Evolutionary conservation across 2,329 filamentous ascomycete species (phyloP).

Genomic region (Ophiostoma perfectum): DNA sequence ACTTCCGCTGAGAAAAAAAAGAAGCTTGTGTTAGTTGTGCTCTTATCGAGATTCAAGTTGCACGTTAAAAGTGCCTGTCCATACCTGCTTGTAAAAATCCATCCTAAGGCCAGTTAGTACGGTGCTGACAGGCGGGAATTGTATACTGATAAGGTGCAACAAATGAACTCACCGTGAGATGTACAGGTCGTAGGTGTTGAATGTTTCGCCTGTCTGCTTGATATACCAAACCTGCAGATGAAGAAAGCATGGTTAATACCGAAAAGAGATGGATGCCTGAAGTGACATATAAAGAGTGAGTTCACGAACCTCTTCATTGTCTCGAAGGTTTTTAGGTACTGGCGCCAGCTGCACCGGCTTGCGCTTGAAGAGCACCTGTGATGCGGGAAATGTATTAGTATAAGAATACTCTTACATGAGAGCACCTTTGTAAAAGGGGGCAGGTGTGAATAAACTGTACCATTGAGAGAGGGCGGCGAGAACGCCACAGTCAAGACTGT

Average conservation of each 20-base stretch:
- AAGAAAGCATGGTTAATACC: slow-evolving; percentile 41
- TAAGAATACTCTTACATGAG: background rate
- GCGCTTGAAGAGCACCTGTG: slow-evolving; percentile 87
- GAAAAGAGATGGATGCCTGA: slow-evolving; percentile 4
- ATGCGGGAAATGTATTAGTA: background rate
- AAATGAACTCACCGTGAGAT: slow-evolving; percentile 60
- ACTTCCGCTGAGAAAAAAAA: slow-evolving; percentile 36
- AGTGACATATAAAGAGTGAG: slow-evolving; percentile 19
- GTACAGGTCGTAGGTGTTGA: slow-evolving; percentile 82
- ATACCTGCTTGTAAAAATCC: slow-evolving; percentile 89
- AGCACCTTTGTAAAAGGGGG: background rate
- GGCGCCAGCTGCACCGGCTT: slow-evolving; percentile 85
- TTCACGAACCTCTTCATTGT: slow-evolving; percentile 68
- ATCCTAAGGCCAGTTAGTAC: slow-evolving; percentile 52
- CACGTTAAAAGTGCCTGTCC: slow-evolving; percentile 26
- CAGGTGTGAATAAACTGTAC: background rate
- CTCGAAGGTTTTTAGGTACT: slow-evolving; percentile 59
- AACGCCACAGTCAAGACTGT: background rate
- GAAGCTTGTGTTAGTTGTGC: slow-evolving; percentile 20
- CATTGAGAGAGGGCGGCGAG: background rate
- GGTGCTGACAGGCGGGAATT: background rate
- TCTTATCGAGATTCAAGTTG: background rate
- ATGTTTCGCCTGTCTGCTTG: slow-evolving; percentile 82
- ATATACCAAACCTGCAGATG: slow-evolving; percentile 68
- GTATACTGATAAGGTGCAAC: background rate